Conservation (phyloP, 257 asterid species). For the Hygrophila difformis region DNA sequence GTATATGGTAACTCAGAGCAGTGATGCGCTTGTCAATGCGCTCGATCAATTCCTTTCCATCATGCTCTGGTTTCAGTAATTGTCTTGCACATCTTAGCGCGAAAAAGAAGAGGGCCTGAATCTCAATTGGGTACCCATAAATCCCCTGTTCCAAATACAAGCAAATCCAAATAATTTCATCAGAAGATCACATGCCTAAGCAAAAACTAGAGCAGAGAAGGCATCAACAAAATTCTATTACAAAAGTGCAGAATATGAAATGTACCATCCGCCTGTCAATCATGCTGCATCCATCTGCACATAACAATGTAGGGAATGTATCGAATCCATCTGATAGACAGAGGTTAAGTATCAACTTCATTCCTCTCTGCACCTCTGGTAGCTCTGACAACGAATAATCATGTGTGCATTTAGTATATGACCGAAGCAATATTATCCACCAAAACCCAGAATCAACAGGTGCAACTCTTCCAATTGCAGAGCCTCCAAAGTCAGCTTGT, state of each 20-base stretch:
- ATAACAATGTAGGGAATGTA: constrained; percentile 55
- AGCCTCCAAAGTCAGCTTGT: constrained; percentile 54
- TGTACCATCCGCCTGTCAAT: constrained; percentile 57
- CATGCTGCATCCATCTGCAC: constrained; percentile 71
- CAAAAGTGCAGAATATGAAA: not conserved
- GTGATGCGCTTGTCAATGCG: constrained; percentile 52
- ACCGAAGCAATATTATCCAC: constrained; percentile 52
- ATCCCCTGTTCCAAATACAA: constrained; percentile 34
- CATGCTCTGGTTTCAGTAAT: constrained; percentile 50
- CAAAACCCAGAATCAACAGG: constrained; percentile 63
- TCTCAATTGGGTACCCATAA: constrained; percentile 58
- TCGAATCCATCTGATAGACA: constrained; percentile 66
- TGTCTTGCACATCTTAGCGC: constrained; percentile 53
- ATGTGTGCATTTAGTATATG: constrained; percentile 42
- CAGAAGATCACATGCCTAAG: no score
- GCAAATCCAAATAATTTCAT: not conserved
- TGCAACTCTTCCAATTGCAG: constrained; percentile 59
- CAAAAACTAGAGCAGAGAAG: no score
- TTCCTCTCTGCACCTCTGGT: constrained; percentile 54
- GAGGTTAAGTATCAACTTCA: constrained; percentile 46
- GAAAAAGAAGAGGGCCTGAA: constrained; percentile 61
- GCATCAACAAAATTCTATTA: no score
- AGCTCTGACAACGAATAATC: constrained; percentile 37
- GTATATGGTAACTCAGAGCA: constrained; percentile 50
- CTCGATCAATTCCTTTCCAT: constrained; percentile 40